Conservation (phyloP, 345 rosid species). For the Eucalyptus rudis region DNA sequence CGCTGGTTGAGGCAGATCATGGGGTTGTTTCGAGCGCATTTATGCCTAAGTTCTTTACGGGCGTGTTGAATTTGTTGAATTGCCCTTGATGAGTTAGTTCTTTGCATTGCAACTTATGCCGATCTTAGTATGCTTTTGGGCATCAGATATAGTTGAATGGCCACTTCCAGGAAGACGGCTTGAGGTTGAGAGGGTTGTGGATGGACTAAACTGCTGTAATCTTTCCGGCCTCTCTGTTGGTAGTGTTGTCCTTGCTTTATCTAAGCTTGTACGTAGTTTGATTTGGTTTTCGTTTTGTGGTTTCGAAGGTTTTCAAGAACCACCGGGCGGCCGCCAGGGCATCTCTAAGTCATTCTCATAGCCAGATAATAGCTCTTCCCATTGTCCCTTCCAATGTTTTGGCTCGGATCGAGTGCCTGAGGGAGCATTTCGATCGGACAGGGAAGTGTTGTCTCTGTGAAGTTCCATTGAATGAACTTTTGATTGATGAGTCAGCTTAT, state of each 20-base stretch:
- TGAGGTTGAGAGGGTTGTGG: neutral
- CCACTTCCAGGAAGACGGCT: neutral
- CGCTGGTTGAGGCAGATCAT: neutral
- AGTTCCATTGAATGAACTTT: slow-evolving; percentile 27
- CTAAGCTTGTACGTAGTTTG: neutral
- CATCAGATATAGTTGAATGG: neutral
- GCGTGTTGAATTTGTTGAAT: neutral
- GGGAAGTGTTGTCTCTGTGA: slow-evolving; percentile 27
- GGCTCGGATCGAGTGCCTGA: too few species aligned
- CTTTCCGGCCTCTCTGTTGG: neutral
- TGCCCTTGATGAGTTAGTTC: neutral
- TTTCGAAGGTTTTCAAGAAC: slow-evolving; percentile 78
- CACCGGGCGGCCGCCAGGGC: slow-evolving; percentile 94
- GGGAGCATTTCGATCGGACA: too few species aligned
- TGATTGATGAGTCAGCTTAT: slow-evolving; percentile 45
- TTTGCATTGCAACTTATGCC: neutral
- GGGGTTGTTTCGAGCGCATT: neutral
- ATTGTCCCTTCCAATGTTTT: slow-evolving; percentile 23
- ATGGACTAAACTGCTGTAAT: neutral
- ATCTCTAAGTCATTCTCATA: slow-evolving; percentile 87
- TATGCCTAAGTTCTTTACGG: neutral
- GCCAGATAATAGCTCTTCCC: slow-evolving; percentile 80
- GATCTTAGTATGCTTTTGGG: neutral
- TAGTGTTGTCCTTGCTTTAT: neutral
- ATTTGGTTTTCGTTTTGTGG: neutral